These are phyloP conservation scores for Haplosporangium sp. DNA, from an alignment of 371 early-diverging fungal species.

Conservation along the genomic window DNA sequence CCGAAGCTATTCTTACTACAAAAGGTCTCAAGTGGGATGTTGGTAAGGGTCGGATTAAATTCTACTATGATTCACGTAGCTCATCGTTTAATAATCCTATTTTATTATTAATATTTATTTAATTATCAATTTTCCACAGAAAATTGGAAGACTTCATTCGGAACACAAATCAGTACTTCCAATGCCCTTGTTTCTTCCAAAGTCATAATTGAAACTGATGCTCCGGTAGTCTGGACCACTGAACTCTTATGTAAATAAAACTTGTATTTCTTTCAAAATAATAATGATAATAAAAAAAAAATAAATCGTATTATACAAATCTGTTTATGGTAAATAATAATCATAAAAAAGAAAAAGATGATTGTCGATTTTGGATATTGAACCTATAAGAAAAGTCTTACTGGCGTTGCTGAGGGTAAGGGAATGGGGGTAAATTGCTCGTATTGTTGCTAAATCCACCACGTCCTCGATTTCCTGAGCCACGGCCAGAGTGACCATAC, in stretches of 20 bases:
- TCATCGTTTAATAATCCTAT: no score
- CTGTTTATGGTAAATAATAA: background rate
- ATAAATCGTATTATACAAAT: conserved; percentile 7
- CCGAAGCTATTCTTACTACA: conserved; percentile 71
- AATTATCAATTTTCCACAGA: conserved; percentile 27
- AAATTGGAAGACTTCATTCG: conserved; percentile 71
- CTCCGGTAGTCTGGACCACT: conserved; percentile 84
- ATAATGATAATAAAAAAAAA: background rate
- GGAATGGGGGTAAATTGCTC: conserved; percentile 44
- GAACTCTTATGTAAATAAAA: conserved; percentile 58
- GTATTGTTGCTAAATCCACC: conserved; percentile 27
- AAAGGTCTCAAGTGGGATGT: conserved; percentile 90
- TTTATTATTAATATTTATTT: no score
- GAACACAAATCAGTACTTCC: conserved; percentile 82
- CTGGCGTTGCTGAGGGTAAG: conserved; percentile 43
- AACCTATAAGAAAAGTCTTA: conserved; percentile 9
- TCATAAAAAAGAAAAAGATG: conserved; percentile 6
- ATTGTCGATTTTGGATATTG: background rate
- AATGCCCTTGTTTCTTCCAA: conserved; percentile 72
- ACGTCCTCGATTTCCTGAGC: conserved; percentile 15
- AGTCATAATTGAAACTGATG: conserved; percentile 72
- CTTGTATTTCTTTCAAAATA: background rate
- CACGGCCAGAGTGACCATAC: conserved; percentile 40
- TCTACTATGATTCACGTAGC: background rate
- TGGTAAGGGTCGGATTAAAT: conserved; percentile 59